These are phyloP conservation scores for Gelatoporia subvermispora DNA, from an alignment of 768 basidiomycete genomes.

Conservation along the genomic window DNA sequence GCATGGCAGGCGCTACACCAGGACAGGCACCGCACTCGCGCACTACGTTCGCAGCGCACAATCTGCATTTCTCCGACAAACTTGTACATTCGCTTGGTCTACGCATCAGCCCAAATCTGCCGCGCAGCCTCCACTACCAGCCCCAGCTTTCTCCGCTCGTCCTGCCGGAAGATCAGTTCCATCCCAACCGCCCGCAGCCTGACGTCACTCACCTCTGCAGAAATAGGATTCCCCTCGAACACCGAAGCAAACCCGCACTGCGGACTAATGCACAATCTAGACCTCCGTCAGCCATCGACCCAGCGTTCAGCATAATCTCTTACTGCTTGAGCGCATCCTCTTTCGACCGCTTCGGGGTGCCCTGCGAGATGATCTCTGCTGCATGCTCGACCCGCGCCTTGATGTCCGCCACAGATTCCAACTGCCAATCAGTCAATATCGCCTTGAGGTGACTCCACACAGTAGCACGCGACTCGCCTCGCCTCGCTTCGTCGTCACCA, in stretches of 20 bases:
- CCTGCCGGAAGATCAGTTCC: constrained; percentile 11
- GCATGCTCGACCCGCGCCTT: constrained; percentile 37
- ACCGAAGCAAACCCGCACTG: constrained; percentile 50
- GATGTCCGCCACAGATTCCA: constrained; percentile 37
- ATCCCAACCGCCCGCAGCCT: neutral
- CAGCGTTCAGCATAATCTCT: constrained; percentile 5
- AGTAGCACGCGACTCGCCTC: constrained; percentile 20
- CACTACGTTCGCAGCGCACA: too few relatives aligned
- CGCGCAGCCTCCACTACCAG: constrained; percentile 33
- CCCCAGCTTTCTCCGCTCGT: constrained; percentile 32
- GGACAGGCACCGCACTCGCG: too few relatives aligned
- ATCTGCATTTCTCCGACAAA: too few relatives aligned
- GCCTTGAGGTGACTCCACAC: constrained; percentile 1
- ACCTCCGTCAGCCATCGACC: constrained; percentile 1
- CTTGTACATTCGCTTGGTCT: neutral
- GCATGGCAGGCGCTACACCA: neutral
- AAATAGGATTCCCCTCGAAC: constrained; percentile 39
- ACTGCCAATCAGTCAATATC: constrained; percentile 13
- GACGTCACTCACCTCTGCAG: constrained; percentile 16
- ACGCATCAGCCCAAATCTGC: constrained; percentile 27
- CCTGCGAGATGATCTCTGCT: constrained; percentile 33
- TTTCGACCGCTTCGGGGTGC: constrained; percentile 26
- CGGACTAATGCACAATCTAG: constrained; percentile 38
- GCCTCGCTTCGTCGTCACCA: constrained; percentile 40
- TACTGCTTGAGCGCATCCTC: constrained; percentile 37